Percentiles rank a stretch among this genome's conserved stretches.
phyloP scores from a whole-genome alignment of 306 rosid species.

The Luffa aegyptiaca region DNA sequence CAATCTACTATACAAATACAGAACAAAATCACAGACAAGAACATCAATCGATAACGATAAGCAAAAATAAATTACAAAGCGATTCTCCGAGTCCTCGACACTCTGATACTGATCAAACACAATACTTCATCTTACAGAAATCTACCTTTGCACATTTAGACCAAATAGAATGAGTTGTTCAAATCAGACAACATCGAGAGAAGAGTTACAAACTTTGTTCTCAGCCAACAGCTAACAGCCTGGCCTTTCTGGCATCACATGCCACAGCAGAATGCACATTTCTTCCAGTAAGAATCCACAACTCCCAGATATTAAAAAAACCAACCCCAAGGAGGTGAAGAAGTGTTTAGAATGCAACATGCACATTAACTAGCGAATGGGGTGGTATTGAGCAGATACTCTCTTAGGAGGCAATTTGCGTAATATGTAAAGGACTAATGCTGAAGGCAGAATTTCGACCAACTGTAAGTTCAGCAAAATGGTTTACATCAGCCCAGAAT shows the following conservation, averaged over 20 bases:
- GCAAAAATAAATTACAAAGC: neutral
- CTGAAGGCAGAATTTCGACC: constrained; percentile 93
- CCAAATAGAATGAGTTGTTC: neutral
- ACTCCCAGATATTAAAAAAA: constrained; percentile 6
- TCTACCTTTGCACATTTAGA: neutral
- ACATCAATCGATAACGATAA: neutral
- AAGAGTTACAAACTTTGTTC: neutral
- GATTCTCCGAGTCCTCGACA: neutral
- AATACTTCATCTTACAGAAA: neutral
- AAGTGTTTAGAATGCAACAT: neutral
- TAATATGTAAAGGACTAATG: constrained; percentile 77
- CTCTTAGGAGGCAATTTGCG: constrained; percentile 94
- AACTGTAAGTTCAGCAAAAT: constrained; percentile 35
- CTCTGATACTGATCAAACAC: neutral
- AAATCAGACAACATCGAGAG: neutral
- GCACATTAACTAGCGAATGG: constrained; percentile 37
- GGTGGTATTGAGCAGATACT: constrained; percentile 80
- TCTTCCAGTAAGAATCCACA: neutral
- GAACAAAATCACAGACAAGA: neutral
- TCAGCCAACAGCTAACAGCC: neutral
- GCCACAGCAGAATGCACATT: neutral
- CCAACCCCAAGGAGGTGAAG: neutral
- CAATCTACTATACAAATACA: neutral
- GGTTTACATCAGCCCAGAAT: constrained; percentile 6
- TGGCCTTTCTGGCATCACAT: neutral